Percentiles rank a stretch among this genome's conserved stretches.
These are phyloP conservation scores for Teunomyces stri DNA, from an alignment of 805 yeast genomes.

Conservation along the genomic window DNA sequence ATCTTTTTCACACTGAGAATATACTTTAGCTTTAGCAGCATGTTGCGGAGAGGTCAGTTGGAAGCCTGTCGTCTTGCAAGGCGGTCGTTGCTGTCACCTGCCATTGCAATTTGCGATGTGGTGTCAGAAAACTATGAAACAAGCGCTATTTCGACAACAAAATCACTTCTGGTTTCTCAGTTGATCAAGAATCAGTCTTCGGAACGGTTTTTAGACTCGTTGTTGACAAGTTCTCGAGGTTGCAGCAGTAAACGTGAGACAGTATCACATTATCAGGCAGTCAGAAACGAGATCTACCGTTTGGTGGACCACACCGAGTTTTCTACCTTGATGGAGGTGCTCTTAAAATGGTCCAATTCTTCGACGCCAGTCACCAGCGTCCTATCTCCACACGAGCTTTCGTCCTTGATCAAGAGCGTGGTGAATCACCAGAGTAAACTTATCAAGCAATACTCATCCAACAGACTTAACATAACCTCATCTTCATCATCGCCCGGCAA, in stretches of 20 bases:
- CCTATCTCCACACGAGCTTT: slow-evolving; percentile 18
- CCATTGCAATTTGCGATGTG: slow-evolving; percentile 13
- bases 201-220: slow-evolving; percentile 1
- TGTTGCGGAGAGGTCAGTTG: slow-evolving; percentile 4
- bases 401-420: slow-evolving; percentile 16
- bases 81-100: slow-evolving; percentile 10
- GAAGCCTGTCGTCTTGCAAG: slow-evolving; percentile 4
- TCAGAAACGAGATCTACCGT: slow-evolving; percentile 13
- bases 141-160: not conserved
- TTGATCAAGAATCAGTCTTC: not conserved
- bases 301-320: slow-evolving; percentile 14
- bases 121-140: not conserved
- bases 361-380: slow-evolving; percentile 1
- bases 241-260: not conserved
- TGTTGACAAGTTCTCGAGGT: not conserved
- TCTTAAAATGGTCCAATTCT: slow-evolving; percentile 13
- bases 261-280: slow-evolving; percentile 7
- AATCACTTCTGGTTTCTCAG: not conserved
- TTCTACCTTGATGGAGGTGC: slow-evolving; percentile 13
- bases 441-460: not conserved
- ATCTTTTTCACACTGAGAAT: not conserved
- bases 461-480: not conserved
- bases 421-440: slow-evolving; percentile 17
- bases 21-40: not conserved
- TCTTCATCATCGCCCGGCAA: not conserved